Evolutionary conservation across 768 basidiomycete genomes (phyloP).

Genomic region (Suillus placidus): DNA sequence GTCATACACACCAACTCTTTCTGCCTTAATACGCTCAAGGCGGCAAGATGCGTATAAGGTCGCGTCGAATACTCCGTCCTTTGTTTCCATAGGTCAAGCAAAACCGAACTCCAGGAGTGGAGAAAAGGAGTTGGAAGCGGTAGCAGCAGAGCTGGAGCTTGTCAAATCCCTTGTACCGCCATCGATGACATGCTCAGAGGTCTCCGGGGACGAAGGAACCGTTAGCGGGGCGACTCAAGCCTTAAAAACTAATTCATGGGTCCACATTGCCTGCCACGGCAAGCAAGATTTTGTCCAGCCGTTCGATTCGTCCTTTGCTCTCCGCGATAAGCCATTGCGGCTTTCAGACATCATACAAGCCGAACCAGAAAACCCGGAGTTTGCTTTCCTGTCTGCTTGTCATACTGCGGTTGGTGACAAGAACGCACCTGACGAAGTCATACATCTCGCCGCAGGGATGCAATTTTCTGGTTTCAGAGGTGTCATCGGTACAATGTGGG

Average conservation of each 20-base stretch:
- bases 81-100: slow-evolving; percentile 26
- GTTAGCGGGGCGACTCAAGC: slow-evolving; percentile 16
- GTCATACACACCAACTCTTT: slow-evolving; percentile 37
- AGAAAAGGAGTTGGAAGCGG: slow-evolving; percentile 15
- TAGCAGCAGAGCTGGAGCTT: slow-evolving; percentile 25
- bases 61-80: not conserved
- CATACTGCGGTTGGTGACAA: slow-evolving; percentile 31
- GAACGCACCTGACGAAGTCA: slow-evolving; percentile 33
- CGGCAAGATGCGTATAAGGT: not conserved
- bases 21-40: slow-evolving; percentile 31
- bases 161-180: slow-evolving; percentile 21
- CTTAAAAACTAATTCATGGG: slow-evolving; percentile 27
- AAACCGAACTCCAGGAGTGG: slow-evolving; percentile 3
- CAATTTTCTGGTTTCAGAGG: slow-evolving; percentile 38
- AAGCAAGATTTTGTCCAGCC: slow-evolving; percentile 23
- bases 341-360: slow-evolving; percentile 28
- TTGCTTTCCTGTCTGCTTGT: slow-evolving; percentile 40
- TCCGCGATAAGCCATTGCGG: slow-evolving; percentile 24
- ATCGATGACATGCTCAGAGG: slow-evolving; percentile 15
- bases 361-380: slow-evolving; percentile 19
- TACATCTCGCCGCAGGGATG: slow-evolving; percentile 39
- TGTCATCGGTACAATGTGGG: slow-evolving; percentile 41
- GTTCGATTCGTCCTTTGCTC: slow-evolving; percentile 28
- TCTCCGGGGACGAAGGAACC: slow-evolving; percentile 21
- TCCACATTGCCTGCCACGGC: slow-evolving; percentile 38